Percentiles rank a stretch among this genome's conserved stretches.
phyloP scores from a whole-genome alignment of 345 rosid species.

The Bruguiera parviflora region DNA sequence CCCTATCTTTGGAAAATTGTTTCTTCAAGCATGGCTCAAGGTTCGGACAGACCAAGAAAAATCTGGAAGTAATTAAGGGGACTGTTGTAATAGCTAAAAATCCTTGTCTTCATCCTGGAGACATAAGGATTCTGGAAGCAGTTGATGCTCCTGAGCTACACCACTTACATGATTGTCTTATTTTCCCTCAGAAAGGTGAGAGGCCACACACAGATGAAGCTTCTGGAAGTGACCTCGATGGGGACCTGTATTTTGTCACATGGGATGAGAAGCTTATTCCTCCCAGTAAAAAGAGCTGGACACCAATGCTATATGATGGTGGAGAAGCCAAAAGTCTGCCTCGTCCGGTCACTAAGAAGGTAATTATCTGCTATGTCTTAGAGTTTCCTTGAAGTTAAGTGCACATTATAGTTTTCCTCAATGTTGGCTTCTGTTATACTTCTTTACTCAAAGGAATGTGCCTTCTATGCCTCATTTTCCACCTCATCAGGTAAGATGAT shows the following conservation, averaged over 20 bases:
- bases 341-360: slow-evolving; percentile 61
- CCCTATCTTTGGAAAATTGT: slow-evolving; percentile 62
- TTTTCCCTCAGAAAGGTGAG: slow-evolving; percentile 88
- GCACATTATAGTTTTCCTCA: not conserved
- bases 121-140: slow-evolving; percentile 82
- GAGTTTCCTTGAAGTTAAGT: slow-evolving; percentile 7
- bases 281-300: slow-evolving; percentile 63
- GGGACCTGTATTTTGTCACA: slow-evolving; percentile 83
- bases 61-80: slow-evolving; percentile 58
- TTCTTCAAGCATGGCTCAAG: slow-evolving; percentile 75
- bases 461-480: not conserved
- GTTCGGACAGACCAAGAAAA: slow-evolving; percentile 49
- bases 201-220: slow-evolving; percentile 90
- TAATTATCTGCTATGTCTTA: slow-evolving; percentile 23
- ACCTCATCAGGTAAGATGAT: not conserved
- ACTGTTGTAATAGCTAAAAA: slow-evolving; percentile 74
- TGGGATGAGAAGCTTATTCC: slow-evolving; percentile 93
- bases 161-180: slow-evolving; percentile 78
- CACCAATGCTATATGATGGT: slow-evolving; percentile 64
- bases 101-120: slow-evolving; percentile 97
- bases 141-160: slow-evolving; percentile 69
- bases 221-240: slow-evolving; percentile 97
- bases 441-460: not conserved
- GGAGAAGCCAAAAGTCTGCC: slow-evolving; percentile 28
- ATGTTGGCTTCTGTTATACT: not conserved